These are phyloP conservation scores for Russula virescens DNA, from an alignment of 768 basidiomycete genomes.

Conservation along the genomic window DNA sequence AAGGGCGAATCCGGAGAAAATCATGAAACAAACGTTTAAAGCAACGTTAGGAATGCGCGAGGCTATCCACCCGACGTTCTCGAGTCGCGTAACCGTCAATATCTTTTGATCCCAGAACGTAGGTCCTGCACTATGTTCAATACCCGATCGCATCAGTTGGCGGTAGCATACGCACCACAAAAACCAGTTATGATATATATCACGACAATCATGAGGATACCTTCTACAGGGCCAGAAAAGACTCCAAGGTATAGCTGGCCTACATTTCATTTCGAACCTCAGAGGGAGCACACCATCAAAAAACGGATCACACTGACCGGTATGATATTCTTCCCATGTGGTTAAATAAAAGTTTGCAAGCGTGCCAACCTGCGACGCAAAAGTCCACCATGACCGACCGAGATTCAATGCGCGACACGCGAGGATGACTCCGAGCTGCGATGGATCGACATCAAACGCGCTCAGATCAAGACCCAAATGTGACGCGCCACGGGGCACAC, in stretches of 20 bases:
- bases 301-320: constrained; percentile 42
- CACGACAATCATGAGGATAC: constrained; percentile 76
- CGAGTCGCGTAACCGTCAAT: constrained; percentile 51
- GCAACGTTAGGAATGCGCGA: constrained; percentile 56
- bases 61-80: constrained; percentile 44
- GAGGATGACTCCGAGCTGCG: constrained; percentile 75
- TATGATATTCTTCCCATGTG: constrained; percentile 85
- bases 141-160: background rate
- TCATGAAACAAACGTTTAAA: constrained; percentile 85
- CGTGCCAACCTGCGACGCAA: constrained; percentile 70
- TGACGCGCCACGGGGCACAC: background rate
- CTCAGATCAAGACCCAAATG: background rate
- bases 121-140: constrained; percentile 46
- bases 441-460: constrained; percentile 30
- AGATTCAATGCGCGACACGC: constrained; percentile 81
- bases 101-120: constrained; percentile 74
- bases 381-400: constrained; percentile 96
- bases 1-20: constrained; percentile 63
- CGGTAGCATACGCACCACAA: constrained; percentile 44
- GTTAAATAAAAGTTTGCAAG: constrained; percentile 68
- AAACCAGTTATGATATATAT: constrained; percentile 78
- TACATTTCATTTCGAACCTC: constrained; percentile 27
- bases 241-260: constrained; percentile 87
- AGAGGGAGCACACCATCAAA: background rate
- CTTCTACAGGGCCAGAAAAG: constrained; percentile 95